Base-by-base conservation (phyloP, 108 stramenopile genomes). In the Pseudonitzschia delicatissima region DNA sequence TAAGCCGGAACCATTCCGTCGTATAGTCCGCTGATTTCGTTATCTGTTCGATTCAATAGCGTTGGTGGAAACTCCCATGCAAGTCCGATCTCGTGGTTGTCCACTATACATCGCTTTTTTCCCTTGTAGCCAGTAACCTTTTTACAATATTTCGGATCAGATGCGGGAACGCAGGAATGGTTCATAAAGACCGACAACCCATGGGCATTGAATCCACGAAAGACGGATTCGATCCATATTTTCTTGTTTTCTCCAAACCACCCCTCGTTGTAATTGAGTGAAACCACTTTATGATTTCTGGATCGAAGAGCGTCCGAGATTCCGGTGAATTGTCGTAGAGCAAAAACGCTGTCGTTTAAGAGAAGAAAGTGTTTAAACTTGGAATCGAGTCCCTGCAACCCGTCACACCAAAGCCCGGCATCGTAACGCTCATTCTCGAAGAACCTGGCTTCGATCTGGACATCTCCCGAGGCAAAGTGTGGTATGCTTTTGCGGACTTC, bases 321-420 rank as follows among this genome's bases (percentile, higher is more conserved):
- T 1, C 68, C 68, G 48, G 15, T n/a, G 50, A 50, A 69, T 28
- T 45, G n/a, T 25, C 59, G 28, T 5, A 61, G n/a, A 0, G 68
- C 59, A 69, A 48, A 61, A 13, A 69, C 15, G n/a, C 42, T 45
- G 50, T 69, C 68, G 45, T 69, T 69, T 4, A 57, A 47, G 8
- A 69, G 17, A 18, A 60, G 31, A 18, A 60, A 34, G 27, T 69
- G 20, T 2, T 61, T 15, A 34, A 27, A 48, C 26, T 29, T n/a
- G 5, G 18, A 11, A 0, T 21, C 39, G 25, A 58, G 31, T 2
- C 48, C 66, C 27, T 67, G 52, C n/a, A 73, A 20, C 9, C 67
- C 77, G 63, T 78, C 72, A 64, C 77, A 78, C 71, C 71, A 78
- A 21, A 78, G 52, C 18, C 77, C 77, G 2, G 64, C 72, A 69